Base-by-base conservation (phyloP, 2,329 filamentous ascomycete genomes). In the Sporothrix brunneoviolacea region DNA sequence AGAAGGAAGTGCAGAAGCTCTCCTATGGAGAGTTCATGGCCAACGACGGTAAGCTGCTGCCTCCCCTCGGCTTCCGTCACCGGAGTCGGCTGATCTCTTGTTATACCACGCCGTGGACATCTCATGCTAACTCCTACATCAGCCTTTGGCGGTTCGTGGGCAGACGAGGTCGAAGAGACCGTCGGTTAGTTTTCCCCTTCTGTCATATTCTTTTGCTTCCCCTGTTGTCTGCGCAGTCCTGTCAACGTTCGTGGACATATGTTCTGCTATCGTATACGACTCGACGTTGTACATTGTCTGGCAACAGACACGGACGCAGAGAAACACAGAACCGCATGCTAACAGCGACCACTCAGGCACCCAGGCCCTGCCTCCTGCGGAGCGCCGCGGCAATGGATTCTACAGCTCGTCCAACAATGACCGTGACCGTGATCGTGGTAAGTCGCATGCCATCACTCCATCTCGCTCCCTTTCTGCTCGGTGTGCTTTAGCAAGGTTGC, bases 111-210 rank as follows among this genome's bases (percentile, higher is more conserved):
- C 13, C 6, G 41, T 28, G 13, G 2, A 27, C 32, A n/a, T 27
- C 2, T 18, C 9, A 24, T 54, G 22, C 48, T 55, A 44, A 58
- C 45, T 10, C 24, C 1, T 16, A 3, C 5, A 18, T 9, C 9
- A 75, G 73, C 70, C 58, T 75, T 73, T 58, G 77, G 74, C 60
- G 90, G 91, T 66, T 97, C 93, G 61, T 98, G 93, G 93, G 93
- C 93, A 63, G 94, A 98, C 73, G 93, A 98, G 69, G 95, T 98
- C 74, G 93, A 98, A 71, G 90, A 95, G 64, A 79, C 87, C 59
- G 80, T 83, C 69, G 75, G 87, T 91, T 78, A 75, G 83, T 74
- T 7, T 45, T 38, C 36, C 53, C 27, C 27, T 12, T 2, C 35
- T 24, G 24, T 28, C 24, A 28, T 6, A 10, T 10, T 28, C 24